phyloP scores from a whole-genome alignment of 2,329 filamentous ascomycete genomes.

The Rutstroemia sydowiana region DNA sequence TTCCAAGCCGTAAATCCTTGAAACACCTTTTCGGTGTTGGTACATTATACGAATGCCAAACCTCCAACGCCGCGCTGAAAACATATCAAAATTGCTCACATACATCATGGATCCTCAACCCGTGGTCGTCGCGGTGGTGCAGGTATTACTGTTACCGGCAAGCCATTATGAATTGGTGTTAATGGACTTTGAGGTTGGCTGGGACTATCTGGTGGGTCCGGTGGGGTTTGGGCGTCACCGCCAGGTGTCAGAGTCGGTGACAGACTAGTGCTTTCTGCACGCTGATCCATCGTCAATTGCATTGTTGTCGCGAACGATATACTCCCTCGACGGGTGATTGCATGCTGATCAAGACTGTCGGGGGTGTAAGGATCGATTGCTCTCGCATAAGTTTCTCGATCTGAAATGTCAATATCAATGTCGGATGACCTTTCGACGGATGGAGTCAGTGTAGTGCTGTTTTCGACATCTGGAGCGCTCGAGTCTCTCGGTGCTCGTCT shows the following conservation, averaged over 20 bases:
- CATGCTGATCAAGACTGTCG: slow-evolving; percentile 17
- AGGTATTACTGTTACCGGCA: slow-evolving; percentile 25
- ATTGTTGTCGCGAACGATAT: slow-evolving; percentile 22
- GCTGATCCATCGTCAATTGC: slow-evolving; percentile 14
- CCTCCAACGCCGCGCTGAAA: slow-evolving; percentile 10
- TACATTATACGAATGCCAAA: slow-evolving; percentile 2
- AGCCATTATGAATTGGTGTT: slow-evolving; percentile 16
- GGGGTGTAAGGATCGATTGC: slow-evolving; percentile 25
- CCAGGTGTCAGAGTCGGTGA: not conserved
- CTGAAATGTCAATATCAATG: slow-evolving; percentile 1
- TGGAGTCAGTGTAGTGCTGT: not conserved
- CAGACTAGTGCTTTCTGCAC: not conserved
- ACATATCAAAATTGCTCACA: not conserved
- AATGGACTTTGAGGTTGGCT: slow-evolving; percentile 12
- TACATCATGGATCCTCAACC: not conserved
- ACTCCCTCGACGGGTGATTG: slow-evolving; percentile 24
- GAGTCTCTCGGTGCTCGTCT: slow-evolving; percentile 48
- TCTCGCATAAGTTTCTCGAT: slow-evolving; percentile 9
- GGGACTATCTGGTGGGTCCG: slow-evolving; percentile 16
- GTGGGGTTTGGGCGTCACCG: not conserved
- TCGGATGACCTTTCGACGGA: not conserved
- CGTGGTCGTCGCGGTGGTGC: slow-evolving; percentile 23
- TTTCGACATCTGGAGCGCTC: slow-evolving; percentile 36
- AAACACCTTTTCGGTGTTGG: not conserved
- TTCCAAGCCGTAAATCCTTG: not conserved